phyloP scores from a whole-genome alignment of 2,329 filamentous ascomycete species.

The Verticillium klebahnii region DNA sequence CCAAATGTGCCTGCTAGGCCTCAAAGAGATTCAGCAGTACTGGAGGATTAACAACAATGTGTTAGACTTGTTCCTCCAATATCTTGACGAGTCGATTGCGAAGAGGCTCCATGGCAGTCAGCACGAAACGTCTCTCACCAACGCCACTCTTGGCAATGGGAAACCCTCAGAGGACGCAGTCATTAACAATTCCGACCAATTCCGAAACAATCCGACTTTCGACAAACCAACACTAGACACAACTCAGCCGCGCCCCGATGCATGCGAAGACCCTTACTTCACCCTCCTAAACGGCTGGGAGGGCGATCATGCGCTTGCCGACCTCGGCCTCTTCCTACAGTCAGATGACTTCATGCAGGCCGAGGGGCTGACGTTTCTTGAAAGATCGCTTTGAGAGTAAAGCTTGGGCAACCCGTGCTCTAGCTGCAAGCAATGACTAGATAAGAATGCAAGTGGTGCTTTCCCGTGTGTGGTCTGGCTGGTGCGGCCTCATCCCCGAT shows the following conservation, averaged over 20 bases:
- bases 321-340: conserved; percentile 27
- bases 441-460: too few species aligned
- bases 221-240: background rate
- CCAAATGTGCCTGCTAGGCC: conserved; percentile 30
- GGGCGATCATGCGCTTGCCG: conserved; percentile 27
- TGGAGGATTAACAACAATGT: conserved; percentile 33
- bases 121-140: conserved; percentile 9
- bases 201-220: background rate
- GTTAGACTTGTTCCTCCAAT: conserved; percentile 31
- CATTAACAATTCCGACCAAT: background rate
- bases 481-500: background rate
- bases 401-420: too few species aligned
- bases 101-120: conserved; percentile 22
- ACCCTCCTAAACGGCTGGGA: conserved; percentile 29
- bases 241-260: conserved; percentile 12
- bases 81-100: conserved; percentile 29
- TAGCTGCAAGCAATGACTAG: too few species aligned
- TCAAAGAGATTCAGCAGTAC: conserved; percentile 33
- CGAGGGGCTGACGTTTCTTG: conserved; percentile 23
- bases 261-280: conserved; percentile 30
- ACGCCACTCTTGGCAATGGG: background rate
- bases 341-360: conserved; percentile 23
- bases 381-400: conserved; percentile 17
- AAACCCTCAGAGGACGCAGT: background rate
- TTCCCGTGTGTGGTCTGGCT: too few species aligned